Conservation (phyloP, 202 grass and related monocot species). For the Carex arenaria region DNA sequence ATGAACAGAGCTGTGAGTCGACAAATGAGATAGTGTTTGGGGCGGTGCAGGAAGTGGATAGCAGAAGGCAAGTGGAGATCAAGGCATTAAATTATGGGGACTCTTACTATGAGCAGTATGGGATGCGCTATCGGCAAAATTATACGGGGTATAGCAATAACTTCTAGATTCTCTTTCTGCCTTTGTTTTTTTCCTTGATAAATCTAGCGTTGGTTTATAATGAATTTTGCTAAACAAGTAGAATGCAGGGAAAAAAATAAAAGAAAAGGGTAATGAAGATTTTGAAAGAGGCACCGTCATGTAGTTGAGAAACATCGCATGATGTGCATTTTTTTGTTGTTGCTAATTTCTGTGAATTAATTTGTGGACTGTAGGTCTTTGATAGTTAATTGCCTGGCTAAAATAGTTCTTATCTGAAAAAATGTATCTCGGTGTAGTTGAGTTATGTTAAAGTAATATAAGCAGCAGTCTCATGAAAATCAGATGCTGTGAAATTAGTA, state of each 20-base stretch:
- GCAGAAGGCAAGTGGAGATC: constrained; percentile 75
- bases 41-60: constrained; percentile 83
- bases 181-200: constrained; percentile 5
- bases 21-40: constrained; percentile 95
- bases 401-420: constrained; percentile 8
- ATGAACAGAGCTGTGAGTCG: constrained; percentile 81
- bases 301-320: constrained; percentile 10
- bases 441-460: background rate
- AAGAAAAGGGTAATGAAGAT: background rate
- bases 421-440: background rate
- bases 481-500: background rate
- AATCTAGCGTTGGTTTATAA: background rate
- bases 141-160: constrained; percentile 51
- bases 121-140: constrained; percentile 74
- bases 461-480: background rate
- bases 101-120: constrained; percentile 69
- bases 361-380: background rate
- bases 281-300: constrained; percentile 14
- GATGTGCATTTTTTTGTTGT: background rate
- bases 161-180: constrained; percentile 24
- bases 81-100: constrained; percentile 93
- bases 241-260: background rate
- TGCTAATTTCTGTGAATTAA: constrained; percentile 1
- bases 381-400: background rate
- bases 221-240: constrained; percentile 16